Conservation (phyloP, 2,329 filamentous ascomycete species). For the Fusarium brachygibbosum region DNA sequence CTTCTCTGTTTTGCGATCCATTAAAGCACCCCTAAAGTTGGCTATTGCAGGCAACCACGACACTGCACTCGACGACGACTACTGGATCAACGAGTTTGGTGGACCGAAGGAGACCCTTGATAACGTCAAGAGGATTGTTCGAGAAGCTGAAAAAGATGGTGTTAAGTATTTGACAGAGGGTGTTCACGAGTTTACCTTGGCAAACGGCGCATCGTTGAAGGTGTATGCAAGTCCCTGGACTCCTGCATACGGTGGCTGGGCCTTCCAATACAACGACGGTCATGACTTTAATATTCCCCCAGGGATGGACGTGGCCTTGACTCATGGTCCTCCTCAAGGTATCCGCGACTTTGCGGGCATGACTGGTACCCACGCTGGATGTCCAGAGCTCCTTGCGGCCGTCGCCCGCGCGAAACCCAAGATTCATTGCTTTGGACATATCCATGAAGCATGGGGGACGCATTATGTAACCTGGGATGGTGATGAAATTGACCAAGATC, state of each 20-base stretch:
- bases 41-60: conserved; percentile 70
- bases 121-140: conserved; percentile 56
- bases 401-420: conserved; percentile 59
- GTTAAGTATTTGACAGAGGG: conserved; percentile 65
- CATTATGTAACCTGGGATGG: conserved; percentile 65
- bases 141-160: conserved; percentile 53
- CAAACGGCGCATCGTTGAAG: conserved; percentile 63
- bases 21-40: conserved; percentile 66
- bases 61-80: conserved; percentile 56
- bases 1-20: conserved; percentile 57
- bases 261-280: conserved; percentile 62
- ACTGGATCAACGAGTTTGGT: conserved; percentile 24
- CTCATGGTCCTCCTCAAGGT: conserved; percentile 67
- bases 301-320: conserved; percentile 63
- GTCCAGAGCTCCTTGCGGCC: conserved; percentile 60
- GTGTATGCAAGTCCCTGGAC: conserved; percentile 69
- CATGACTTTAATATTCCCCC: conserved; percentile 57
- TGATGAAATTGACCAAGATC: conserved; percentile 58
- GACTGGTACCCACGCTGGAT: conserved; percentile 56
- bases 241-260: conserved; percentile 61
- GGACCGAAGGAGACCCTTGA: conserved; percentile 49
- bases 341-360: conserved; percentile 59
- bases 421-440: conserved; percentile 70
- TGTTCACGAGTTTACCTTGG: conserved; percentile 60
- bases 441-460: conserved; percentile 72